Percentiles rank a stretch among this genome's conserved stretches.
Conservation (phyloP, 2,329 filamentous ascomycete genomes). For the Xylariaceae sp. region DNA sequence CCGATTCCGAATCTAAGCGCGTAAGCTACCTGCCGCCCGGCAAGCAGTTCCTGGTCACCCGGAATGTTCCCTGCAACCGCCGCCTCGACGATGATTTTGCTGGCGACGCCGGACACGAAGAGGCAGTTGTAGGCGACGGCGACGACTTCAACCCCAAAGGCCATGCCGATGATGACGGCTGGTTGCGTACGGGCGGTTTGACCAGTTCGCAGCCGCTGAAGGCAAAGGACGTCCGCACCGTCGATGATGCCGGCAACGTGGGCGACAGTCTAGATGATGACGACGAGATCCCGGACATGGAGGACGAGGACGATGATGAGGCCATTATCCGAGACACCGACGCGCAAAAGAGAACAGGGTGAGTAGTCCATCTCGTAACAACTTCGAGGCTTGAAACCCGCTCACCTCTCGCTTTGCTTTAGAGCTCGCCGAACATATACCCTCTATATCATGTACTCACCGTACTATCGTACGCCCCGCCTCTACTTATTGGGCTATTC, state of each 20-base stretch:
- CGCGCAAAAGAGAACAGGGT: conserved; percentile 51
- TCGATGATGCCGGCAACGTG: conserved; percentile 87
- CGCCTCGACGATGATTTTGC: conserved; percentile 93
- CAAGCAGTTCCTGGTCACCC: conserved; percentile 95
- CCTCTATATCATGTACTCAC: conserved; percentile 96
- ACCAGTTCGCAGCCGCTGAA: conserved; percentile 75
- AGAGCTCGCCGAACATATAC: conserved; percentile 92
- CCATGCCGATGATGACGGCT: conserved; percentile 73
- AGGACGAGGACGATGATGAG: conserved; percentile 94
- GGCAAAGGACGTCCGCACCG: conserved; percentile 79
- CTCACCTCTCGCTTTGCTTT: conserved; percentile 23
- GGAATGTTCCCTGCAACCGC: conserved; percentile 90
- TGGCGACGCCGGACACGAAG: conserved; percentile 82
- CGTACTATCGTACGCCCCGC: conserved; percentile 94
- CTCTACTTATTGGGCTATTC: conserved; percentile 94
- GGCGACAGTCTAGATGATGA: conserved; percentile 74
- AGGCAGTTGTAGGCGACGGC: conserved; percentile 81
- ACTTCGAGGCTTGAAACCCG: background rate
- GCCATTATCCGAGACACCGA: conserved; percentile 85
- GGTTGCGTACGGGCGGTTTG: conserved; percentile 84
- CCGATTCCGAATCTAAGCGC: conserved; percentile 77
- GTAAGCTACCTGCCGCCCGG: conserved; percentile 79
- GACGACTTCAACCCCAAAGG: conserved; percentile 60
- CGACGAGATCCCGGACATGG: conserved; percentile 95
- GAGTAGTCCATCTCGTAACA: conserved; percentile 23